phyloP scores from a whole-genome alignment of 176 grass and related monocot species.

The Bromus sterilis region DNA sequence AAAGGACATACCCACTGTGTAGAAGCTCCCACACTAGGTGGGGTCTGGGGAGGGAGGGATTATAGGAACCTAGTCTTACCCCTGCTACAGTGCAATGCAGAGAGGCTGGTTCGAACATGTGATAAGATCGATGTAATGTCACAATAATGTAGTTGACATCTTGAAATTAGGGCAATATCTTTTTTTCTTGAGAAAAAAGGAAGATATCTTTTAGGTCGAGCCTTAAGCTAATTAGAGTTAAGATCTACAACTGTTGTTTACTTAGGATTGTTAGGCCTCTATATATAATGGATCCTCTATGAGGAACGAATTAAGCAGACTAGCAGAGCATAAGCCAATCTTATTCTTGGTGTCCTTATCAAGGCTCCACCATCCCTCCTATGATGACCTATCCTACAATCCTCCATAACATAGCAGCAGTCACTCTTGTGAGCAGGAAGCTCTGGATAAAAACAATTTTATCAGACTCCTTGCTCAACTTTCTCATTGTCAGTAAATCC shows the following conservation, averaged over 20 bases:
- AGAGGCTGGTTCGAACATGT: too few species aligned
- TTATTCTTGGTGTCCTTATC: too few species aligned
- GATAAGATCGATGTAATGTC: neutral
- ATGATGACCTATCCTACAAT: too few species aligned
- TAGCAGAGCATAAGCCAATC: too few species aligned
- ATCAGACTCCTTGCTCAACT: neutral
- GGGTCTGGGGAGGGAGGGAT: too few species aligned
- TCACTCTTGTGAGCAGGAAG: neutral
- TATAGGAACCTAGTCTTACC: too few species aligned
- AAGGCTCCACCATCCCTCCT: too few species aligned
- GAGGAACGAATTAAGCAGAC: too few species aligned
- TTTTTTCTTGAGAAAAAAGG: neutral
- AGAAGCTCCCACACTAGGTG: too few species aligned
- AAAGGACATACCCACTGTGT: too few species aligned
- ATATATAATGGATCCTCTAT: too few species aligned
- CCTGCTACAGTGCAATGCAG: too few species aligned
- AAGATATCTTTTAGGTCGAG: neutral
- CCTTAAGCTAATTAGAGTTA: neutral
- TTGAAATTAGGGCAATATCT: neutral
- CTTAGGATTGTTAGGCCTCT: neutral
- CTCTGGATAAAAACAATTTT: neutral
- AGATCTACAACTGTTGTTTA: neutral
- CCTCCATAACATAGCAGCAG: neutral
- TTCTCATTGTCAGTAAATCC: neutral
- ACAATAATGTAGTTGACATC: neutral